These are phyloP conservation scores for Pseudocercospora musae DNA, from an alignment of 2,329 filamentous ascomycete species.

Conservation along the genomic window DNA sequence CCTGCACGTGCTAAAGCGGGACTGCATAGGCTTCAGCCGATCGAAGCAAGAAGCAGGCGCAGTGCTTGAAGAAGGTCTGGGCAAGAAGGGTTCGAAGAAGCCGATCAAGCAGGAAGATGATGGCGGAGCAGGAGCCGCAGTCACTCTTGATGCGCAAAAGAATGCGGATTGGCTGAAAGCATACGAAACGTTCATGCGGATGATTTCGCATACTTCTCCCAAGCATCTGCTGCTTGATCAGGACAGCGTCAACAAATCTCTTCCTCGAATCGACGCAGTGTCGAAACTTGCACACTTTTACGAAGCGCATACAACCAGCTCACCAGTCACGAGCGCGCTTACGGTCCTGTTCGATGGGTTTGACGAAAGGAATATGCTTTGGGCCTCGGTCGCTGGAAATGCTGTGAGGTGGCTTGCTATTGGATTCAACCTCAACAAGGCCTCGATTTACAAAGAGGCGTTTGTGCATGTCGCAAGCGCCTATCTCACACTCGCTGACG, in stretches of 20 bases:
- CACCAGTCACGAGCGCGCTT: slow-evolving; percentile 17
- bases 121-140: background rate
- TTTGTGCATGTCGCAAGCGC: slow-evolving; percentile 37
- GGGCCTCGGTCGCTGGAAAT: slow-evolving; percentile 33
- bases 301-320: slow-evolving; percentile 20
- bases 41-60: background rate
- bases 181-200: slow-evolving; percentile 24
- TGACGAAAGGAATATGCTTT: slow-evolving; percentile 28
- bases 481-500: slow-evolving; percentile 23
- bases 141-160: background rate
- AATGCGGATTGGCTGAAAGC: slow-evolving; percentile 16
- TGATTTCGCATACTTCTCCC: slow-evolving; percentile 33
- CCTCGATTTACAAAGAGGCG: slow-evolving; percentile 37
- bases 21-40: background rate
- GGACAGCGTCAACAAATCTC: slow-evolving; percentile 19
- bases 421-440: slow-evolving; percentile 29
- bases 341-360: slow-evolving; percentile 27
- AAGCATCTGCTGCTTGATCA: slow-evolving; percentile 21
- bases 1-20: background rate
- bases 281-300: slow-evolving; percentile 29
- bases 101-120: background rate
- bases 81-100: background rate
- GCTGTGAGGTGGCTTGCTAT: slow-evolving; percentile 36
- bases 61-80: background rate
- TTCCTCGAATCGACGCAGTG: slow-evolving; percentile 31